Conservation (phyloP, 805 yeast species). For the Wickerhamomyces tratensis region DNA sequence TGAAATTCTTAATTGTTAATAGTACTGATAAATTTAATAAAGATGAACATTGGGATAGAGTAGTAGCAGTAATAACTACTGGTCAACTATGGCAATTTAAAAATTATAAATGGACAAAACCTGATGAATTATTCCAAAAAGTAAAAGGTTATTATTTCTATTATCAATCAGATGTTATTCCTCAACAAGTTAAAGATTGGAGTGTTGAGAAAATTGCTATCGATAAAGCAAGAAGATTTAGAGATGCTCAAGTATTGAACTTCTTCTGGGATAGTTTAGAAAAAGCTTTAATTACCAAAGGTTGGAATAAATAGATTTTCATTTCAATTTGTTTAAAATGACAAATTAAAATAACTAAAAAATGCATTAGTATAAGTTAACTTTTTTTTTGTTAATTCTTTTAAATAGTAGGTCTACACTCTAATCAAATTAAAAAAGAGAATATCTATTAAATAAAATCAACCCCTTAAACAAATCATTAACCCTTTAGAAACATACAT, state of each 20-base stretch:
- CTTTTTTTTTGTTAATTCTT: no score
- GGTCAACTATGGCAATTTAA: slow-evolving; percentile 98
- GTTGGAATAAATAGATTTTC: slow-evolving; percentile 19
- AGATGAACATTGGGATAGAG: slow-evolving; percentile 97
- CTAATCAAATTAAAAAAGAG: no score
- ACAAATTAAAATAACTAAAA: no score
- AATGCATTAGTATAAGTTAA: no score
- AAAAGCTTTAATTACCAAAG: slow-evolving; percentile 56
- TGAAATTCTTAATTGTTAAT: slow-evolving; percentile 74
- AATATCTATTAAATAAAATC: no score
- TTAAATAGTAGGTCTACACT: background rate
- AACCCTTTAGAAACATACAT: no score
- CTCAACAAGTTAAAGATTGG: slow-evolving; percentile 74
- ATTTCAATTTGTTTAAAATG: no score
- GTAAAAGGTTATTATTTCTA: slow-evolving; percentile 76
- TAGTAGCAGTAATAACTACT: slow-evolving; percentile 89
- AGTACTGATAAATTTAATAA: slow-evolving; percentile 80
- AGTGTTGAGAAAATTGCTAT: slow-evolving; percentile 71
- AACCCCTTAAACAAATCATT: no score
- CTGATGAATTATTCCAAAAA: slow-evolving; percentile 70
- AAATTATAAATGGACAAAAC: slow-evolving; percentile 74
- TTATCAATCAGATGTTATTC: slow-evolving; percentile 72
- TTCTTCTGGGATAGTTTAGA: slow-evolving; percentile 82
- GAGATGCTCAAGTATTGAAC: slow-evolving; percentile 81
- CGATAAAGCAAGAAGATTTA: slow-evolving; percentile 77